Evolutionary conservation across 495 filamentous ascomycete species (phyloP).

Genomic region (Aspergillus cavernicola): DNA sequence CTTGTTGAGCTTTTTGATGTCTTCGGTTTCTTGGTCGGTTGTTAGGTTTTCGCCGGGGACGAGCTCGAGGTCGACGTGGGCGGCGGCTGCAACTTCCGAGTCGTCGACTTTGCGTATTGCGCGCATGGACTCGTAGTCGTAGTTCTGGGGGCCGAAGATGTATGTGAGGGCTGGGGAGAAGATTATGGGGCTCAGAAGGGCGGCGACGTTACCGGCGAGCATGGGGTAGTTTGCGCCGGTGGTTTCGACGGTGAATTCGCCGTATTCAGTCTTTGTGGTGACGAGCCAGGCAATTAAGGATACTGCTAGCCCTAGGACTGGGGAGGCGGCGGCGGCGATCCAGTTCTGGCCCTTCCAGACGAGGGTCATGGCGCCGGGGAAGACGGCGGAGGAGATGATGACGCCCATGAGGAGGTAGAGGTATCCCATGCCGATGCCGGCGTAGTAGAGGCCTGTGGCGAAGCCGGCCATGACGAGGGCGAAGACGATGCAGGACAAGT

Average conservation of each 20-base stretch:
- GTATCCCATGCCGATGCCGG: constrained; percentile 66
- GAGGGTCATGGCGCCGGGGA: constrained; percentile 77
- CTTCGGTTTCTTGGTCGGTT: constrained; percentile 47
- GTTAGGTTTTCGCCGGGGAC: constrained; percentile 49
- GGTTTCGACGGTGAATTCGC: constrained; percentile 65
- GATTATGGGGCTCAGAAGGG: constrained; percentile 73
- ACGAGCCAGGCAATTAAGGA: constrained; percentile 88
- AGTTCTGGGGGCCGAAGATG: constrained; percentile 70
- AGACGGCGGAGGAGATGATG: constrained; percentile 80
- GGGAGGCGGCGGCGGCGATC: constrained; percentile 69
- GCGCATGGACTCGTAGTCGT: constrained; percentile 88
- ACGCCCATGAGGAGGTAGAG: constrained; percentile 90
- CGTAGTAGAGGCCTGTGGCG: constrained; percentile 73
- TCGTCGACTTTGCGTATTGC: constrained; percentile 82
- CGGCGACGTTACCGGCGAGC: constrained; percentile 81
- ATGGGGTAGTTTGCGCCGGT: constrained; percentile 85
- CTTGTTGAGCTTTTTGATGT: constrained; percentile 63
- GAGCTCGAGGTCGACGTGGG: constrained; percentile 68
- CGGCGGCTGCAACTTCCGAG: constrained; percentile 64
- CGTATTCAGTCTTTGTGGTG: constrained; percentile 74
- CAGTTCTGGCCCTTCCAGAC: constrained; percentile 83
- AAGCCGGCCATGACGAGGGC: constrained; percentile 83
- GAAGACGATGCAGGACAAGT: constrained; percentile 70
- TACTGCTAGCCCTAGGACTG: constrained; percentile 70
- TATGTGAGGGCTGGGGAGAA: constrained; percentile 78